Evolutionary conservation across 2,329 filamentous ascomycete genomes (phyloP).

Genomic region (Sarocladiaceae sp.): DNA sequence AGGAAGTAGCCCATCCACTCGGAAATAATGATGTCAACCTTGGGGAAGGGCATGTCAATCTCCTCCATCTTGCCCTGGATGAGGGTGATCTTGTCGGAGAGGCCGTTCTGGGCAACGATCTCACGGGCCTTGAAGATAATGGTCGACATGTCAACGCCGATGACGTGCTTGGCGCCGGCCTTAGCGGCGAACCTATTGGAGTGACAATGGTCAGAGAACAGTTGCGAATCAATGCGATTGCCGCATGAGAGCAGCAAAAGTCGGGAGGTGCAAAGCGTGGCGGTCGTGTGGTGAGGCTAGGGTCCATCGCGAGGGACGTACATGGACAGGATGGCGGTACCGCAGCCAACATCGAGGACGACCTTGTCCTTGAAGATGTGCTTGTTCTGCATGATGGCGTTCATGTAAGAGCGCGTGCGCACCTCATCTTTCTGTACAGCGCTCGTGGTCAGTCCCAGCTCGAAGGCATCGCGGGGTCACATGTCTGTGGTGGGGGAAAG

Average conservation of each 20-base stretch:
- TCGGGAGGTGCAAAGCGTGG: conserved; percentile 1
- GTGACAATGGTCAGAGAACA: conserved; percentile 10
- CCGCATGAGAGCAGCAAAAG: too few relatives aligned
- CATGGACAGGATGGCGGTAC: conserved; percentile 98
- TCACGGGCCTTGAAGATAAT: conserved; percentile 98
- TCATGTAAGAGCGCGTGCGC: conserved; percentile 92
- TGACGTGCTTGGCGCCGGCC: conserved; percentile 96
- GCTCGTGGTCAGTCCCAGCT: conserved; percentile 8
- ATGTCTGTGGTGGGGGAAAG: conserved; percentile 13
- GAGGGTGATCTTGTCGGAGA: conserved; percentile 93
- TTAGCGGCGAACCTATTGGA: conserved; percentile 81
- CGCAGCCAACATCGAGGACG: conserved; percentile 95
- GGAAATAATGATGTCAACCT: conserved; percentile 99
- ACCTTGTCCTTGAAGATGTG: conserved; percentile 80
- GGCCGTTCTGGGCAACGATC: conserved; percentile 87
- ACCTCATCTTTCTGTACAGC: conserved; percentile 89
- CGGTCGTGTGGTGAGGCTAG: conserved; percentile 4
- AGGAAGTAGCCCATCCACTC: conserved; percentile 99
- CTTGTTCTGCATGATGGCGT: conserved; percentile 94
- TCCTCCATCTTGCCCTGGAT: conserved; percentile 99
- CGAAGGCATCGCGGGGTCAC: conserved; percentile 3
- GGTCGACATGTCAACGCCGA: conserved; percentile 98
- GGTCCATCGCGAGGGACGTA: conserved; percentile 39
- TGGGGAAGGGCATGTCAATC: conserved; percentile 82
- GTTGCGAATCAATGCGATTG: neutral